phyloP scores from a whole-genome alignment of 306 rosid species.

The Neltuma alba region DNA sequence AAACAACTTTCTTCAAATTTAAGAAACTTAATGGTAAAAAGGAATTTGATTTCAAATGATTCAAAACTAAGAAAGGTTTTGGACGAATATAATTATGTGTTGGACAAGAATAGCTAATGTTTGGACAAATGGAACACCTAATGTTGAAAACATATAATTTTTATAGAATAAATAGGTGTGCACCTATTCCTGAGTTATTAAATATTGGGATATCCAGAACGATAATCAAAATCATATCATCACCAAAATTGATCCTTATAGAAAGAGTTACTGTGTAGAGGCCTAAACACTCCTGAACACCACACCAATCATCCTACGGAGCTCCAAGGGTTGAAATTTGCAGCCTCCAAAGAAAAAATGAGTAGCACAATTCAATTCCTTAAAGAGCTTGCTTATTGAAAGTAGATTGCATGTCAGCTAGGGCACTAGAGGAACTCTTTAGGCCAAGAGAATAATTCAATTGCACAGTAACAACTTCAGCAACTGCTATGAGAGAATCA shows the following conservation, averaged over 20 bases:
- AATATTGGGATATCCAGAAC: neutral
- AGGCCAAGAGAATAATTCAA: neutral
- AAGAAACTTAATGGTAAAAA: no score
- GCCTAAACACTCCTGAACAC: neutral
- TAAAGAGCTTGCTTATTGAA: neutral
- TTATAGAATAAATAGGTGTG: neutral
- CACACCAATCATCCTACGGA: neutral
- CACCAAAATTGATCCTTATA: neutral
- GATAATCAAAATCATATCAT: neutral
- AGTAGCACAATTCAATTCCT: neutral
- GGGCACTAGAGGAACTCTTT: neutral
- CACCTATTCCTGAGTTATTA: no score
- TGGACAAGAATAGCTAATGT: neutral
- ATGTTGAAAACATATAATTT: neutral
- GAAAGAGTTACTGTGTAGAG: neutral
- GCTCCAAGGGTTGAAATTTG: neutral
- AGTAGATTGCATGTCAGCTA: neutral
- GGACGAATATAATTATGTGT: neutral
- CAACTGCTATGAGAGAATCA: neutral
- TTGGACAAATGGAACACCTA: neutral
- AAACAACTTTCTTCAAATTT: no score
- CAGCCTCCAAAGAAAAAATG: neutral
- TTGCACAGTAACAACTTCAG: neutral
- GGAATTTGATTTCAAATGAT: no score
- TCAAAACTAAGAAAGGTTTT: no score